A percentile compares a stretch with the other conserved stretches of the same genome.
These are phyloP conservation scores for Penicillium psychrosexuale DNA, from an alignment of 2,329 filamentous ascomycete species.

Conservation along the genomic window DNA sequence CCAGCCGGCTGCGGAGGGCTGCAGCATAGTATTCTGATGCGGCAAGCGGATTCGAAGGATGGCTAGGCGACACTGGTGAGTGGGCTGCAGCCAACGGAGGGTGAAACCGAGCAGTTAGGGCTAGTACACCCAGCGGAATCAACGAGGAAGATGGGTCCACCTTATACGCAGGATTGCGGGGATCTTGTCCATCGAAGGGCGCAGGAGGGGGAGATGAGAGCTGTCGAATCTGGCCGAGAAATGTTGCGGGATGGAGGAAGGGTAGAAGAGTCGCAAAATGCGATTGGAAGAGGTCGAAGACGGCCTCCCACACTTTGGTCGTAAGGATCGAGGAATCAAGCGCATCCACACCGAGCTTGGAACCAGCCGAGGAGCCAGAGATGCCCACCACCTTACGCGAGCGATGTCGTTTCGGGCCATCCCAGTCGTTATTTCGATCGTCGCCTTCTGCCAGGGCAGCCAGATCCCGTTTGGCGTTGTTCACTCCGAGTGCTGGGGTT, in stretches of 20 bases:
- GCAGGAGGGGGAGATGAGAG: conserved; percentile 25
- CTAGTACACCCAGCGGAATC: conserved; percentile 55
- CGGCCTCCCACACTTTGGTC: conserved; percentile 54
- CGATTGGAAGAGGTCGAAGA: conserved; percentile 58
- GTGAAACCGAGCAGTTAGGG: conserved; percentile 56
- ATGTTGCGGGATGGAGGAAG: conserved; percentile 56
- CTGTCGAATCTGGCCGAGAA: conserved; percentile 49
- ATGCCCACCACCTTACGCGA: conserved; percentile 37
- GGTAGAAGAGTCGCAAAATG: conserved; percentile 57
- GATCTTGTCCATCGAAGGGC: conserved; percentile 24
- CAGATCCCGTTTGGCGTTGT: conserved; percentile 39
- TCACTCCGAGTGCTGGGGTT: conserved; percentile 39
- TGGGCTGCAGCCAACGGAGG: conserved; percentile 49
- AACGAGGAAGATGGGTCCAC: conserved; percentile 44
- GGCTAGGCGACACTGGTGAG: conserved; percentile 44
- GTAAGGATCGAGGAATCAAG: conserved; percentile 52
- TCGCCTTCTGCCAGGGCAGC: conserved; percentile 37
- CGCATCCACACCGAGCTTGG: conserved; percentile 42
- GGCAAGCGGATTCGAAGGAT: conserved; percentile 48
- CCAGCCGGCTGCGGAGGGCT: conserved; percentile 49
- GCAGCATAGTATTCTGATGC: conserved; percentile 56
- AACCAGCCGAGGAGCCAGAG: conserved; percentile 29
- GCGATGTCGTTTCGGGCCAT: conserved; percentile 43
- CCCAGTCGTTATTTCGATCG: conserved; percentile 42
- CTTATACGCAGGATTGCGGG: conserved; percentile 29